Percentiles rank a stretch among this genome's conserved stretches.
Conservation (phyloP, 1,284 basidiomycete genomes). For the Uromyces viciae-fabae region DNA sequence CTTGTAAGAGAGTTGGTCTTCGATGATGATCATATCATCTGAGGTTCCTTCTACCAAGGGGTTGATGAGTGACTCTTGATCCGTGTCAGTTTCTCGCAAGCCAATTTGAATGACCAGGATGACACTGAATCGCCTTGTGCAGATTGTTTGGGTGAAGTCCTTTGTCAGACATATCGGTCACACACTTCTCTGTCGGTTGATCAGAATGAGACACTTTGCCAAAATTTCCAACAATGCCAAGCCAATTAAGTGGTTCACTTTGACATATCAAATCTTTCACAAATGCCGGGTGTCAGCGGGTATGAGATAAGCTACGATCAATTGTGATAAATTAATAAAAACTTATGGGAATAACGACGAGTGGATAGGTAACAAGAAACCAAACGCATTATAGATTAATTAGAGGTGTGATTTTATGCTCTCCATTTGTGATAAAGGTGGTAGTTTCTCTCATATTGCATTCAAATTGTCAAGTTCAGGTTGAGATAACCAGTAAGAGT, state of each 20-base stretch:
- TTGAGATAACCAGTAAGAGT: constrained; percentile 9
- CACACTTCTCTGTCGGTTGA: constrained; percentile 14
- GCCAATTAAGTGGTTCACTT: constrained; percentile 37
- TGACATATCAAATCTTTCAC: constrained; percentile 27
- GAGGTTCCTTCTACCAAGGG: constrained; percentile 8
- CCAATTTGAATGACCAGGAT: too few species aligned
- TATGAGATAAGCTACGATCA: background rate
- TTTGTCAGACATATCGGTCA: constrained; percentile 34
- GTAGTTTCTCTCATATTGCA: too few species aligned
- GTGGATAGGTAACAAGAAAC: constrained; percentile 25
- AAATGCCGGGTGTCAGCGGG: background rate
- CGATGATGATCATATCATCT: constrained; percentile 26
- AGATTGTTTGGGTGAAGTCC: background rate
- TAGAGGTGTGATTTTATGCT: background rate
- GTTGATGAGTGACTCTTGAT: background rate
- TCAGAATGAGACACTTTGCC: constrained; percentile 26
- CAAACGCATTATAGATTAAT: constrained; percentile 29
- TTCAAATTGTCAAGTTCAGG: background rate
- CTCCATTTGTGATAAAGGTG: background rate
- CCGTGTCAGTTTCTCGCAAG: background rate
- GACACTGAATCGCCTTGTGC: background rate
- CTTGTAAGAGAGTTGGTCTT: constrained; percentile 35
- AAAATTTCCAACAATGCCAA: constrained; percentile 43
- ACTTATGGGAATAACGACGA: constrained; percentile 32
- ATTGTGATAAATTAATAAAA: background rate